Conservation (phyloP, 164 flowering plant genomes). For the Magnolia officinalis region DNA sequence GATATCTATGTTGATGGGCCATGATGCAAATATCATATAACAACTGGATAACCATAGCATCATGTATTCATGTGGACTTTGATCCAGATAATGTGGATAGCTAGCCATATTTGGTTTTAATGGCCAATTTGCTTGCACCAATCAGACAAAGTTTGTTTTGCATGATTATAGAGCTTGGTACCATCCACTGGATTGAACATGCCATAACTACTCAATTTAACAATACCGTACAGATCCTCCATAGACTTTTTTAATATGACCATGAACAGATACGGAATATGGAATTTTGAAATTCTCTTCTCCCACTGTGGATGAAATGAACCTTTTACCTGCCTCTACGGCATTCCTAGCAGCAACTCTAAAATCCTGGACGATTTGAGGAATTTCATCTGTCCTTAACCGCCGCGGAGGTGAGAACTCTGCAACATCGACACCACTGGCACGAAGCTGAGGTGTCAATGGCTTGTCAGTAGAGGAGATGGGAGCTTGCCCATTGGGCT, state of each 20-base stretch:
- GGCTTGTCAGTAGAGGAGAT: slow-evolving; percentile 20
- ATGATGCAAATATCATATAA: no score
- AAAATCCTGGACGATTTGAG: slow-evolving; percentile 25
- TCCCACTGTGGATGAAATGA: background rate
- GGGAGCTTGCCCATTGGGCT: slow-evolving; percentile 17
- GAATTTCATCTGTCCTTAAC: slow-evolving; percentile 28
- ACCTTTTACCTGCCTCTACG: slow-evolving; percentile 13
- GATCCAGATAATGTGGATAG: no score
- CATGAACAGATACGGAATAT: no score
- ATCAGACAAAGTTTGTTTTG: background rate
- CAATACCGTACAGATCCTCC: no score
- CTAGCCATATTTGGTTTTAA: slow-evolving; percentile 20
- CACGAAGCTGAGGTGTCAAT: slow-evolving; percentile 11
- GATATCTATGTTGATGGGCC: no score
- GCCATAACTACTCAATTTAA: background rate
- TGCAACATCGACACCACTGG: slow-evolving; percentile 5
- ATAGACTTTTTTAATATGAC: no score
- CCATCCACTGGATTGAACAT: background rate
- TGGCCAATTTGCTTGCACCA: background rate
- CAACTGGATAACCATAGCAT: no score
- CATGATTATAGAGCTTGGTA: background rate
- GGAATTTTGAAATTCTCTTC: background rate
- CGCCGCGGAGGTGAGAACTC: slow-evolving; percentile 13
- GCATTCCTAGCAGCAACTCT: slow-evolving; percentile 32
- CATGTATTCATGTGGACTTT: no score